Base-by-base conservation (phyloP, 208 protist species). In the Wallacemonas sp. region DNA sequence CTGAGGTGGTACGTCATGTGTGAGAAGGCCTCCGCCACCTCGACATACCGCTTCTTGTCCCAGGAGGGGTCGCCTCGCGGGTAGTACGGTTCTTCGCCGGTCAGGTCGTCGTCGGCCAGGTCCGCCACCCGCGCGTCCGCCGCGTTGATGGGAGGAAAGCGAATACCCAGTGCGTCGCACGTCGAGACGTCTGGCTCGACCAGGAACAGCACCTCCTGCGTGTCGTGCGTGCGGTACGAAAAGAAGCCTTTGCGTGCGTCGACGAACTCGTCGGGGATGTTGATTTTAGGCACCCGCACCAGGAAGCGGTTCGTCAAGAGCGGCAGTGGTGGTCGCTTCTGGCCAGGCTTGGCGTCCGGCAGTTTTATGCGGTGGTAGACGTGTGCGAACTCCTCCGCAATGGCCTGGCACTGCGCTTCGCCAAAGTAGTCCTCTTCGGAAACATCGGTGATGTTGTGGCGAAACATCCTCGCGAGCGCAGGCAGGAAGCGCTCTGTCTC, bases 1-100 rank as follows among this genome's bases (percentile, higher is more conserved):
- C 68, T 80, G 36, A 66, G 42, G 24, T 66, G 48, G 34, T 77
- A 76, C 15, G 77, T 79, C 58, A 89, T 89, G 66, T 92, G 85
- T 2, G 85, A 85, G 55, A 92, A 85, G 8, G 79, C 85, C 41
- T 95, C 86, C 2, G 91, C 81, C 13, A 89, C 73, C 33, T 82
- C 64, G 26, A 71, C 55, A 62, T 68, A 77, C 27, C 71, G 62
- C 19, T 62, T 37, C 8, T 62, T 69, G 36, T 57, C 36, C 68
- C 72, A 73, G 3, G 42, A 21, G 2, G 60, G 19, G 59, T 70
- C 68, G 24, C 48, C 67, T 2, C 46, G 77, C 2, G 46, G 55
- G 77, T 76, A 83, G 55, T 48, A 62, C 9, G 39, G 55, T 29
- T 44, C 39, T 37, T 62, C 55, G 17, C 38, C 55, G 3, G 24